Conservation (phyloP, 1,284 basidiomycete genomes). For the Cutaneotrichosporon sp. region DNA sequence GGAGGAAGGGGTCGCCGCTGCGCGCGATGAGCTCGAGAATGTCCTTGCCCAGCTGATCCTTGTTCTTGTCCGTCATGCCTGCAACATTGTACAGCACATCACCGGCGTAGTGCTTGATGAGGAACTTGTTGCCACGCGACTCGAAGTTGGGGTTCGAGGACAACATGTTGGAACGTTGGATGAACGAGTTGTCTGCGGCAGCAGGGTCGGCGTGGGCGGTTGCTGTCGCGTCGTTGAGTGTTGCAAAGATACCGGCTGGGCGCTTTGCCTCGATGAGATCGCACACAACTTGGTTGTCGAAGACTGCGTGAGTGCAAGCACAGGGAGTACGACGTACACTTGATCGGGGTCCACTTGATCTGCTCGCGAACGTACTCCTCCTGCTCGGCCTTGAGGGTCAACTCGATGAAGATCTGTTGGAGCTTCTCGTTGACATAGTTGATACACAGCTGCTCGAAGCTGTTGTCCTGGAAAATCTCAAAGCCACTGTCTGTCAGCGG, state of each 20-base stretch:
- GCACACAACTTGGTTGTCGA: slow-evolving; percentile 69
- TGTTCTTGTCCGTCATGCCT: slow-evolving; percentile 99
- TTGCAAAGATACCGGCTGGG: slow-evolving; percentile 95
- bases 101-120: slow-evolving; percentile 92
- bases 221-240: slow-evolving; percentile 95
- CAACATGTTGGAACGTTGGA: slow-evolving; percentile 79
- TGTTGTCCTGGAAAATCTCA: slow-evolving; percentile 98
- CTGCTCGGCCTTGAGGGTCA: slow-evolving; percentile 98
- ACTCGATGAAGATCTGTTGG: slow-evolving; percentile 98
- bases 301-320: slow-evolving; percentile 29
- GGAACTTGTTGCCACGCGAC: slow-evolving; percentile 79
- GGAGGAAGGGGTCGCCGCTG: slow-evolving; percentile 78
- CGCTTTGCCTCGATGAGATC: slow-evolving; percentile 94
- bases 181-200: slow-evolving; percentile 95
- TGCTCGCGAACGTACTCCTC: slow-evolving; percentile 75
- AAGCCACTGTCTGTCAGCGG: slow-evolving; percentile 57
- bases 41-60: slow-evolving; percentile 93
- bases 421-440: slow-evolving; percentile 99
- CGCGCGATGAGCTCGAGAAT: slow-evolving; percentile 80
- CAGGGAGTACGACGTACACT: slow-evolving; percentile 51
- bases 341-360: slow-evolving; percentile 99
- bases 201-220: slow-evolving; percentile 96
- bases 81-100: slow-evolving; percentile 97
- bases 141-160: slow-evolving; percentile 87
- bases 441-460: slow-evolving; percentile 98